A percentile compares a stretch with the other conserved stretches of the same genome.
These are phyloP conservation scores for Irpex sp. DNA, from an alignment of 1,284 basidiomycete genomes.

Conservation along the genomic window DNA sequence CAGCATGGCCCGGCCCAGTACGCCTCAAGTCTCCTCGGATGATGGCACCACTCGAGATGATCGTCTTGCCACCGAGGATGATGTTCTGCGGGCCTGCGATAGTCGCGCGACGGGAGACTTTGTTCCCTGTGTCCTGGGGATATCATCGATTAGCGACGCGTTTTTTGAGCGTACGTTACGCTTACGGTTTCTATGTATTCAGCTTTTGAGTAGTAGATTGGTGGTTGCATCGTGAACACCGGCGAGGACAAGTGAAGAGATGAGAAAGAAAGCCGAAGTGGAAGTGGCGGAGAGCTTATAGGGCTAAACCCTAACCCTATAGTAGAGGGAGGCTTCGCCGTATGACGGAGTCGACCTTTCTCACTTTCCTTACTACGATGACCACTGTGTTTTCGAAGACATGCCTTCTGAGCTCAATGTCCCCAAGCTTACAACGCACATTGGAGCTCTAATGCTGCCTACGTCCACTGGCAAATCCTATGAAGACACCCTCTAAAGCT, in stretches of 20 bases:
- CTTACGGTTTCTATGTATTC: slow-evolving; percentile 82
- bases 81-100: slow-evolving; percentile 97
- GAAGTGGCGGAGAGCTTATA: not conserved
- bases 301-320: not conserved
- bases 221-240: slow-evolving; percentile 49
- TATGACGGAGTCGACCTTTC: not conserved
- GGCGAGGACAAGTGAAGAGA: not conserved
- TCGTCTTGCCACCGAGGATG: slow-evolving; percentile 94
- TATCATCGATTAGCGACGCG: not conserved
- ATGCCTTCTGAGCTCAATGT: too few relatives aligned
- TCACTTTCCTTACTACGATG: not conserved
- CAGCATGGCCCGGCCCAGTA: slow-evolving; percentile 83
- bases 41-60: slow-evolving; percentile 86
- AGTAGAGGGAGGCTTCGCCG: too few relatives aligned
- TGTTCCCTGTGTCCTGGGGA: slow-evolving; percentile 41
- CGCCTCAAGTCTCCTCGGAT: slow-evolving; percentile 87
- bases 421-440: too few relatives aligned
- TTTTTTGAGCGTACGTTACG: not conserved
- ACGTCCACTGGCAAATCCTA: too few relatives aligned
- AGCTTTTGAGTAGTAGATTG: slow-evolving; percentile 70
- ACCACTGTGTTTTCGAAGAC: too few relatives aligned
- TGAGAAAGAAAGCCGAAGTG: not conserved
- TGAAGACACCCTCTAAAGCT: too few relatives aligned
- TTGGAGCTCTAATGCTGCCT: too few relatives aligned
- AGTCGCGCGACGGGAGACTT: slow-evolving; percentile 90